Evolutionary conservation across 345 rosid species (phyloP), one percentile per base, ranked within the genome.

Genomic region (Eucalyptus curtisii): DNA sequence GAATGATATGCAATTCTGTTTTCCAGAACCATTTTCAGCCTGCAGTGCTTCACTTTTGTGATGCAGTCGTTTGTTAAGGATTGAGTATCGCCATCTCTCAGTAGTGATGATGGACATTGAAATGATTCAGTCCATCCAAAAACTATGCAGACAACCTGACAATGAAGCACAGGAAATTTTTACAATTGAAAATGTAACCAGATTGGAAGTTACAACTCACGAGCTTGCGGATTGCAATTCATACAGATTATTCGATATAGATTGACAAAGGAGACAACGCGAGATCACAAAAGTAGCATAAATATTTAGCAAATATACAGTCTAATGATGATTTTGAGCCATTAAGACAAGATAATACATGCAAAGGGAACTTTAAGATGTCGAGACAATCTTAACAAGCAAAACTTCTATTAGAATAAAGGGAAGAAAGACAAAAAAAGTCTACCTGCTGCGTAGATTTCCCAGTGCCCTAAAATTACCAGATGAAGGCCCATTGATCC

Each of bases 371-470:
- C 42, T 71, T 20, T 49, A 86, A 86, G 42, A 86, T 48, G 27
- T 52, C 15, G 44, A 49, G 59, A 53, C 55, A 49, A 49, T 48
- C 25, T 86, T 59, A 42, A 88, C 48, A 40, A 50, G 71, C 37
- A 44, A n/a, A 88, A 79, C 57, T 49, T 81, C 71, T 22, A 44
- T 30, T 37, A 37, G 86, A 15, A 88, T 37, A 30, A 55, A 14
- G 50, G 13, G 52, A 86, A 44, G 44, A 50, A 42, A 86, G 76
- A 81, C 33, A 48, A 49, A 57, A 50, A 76, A 81, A 24, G 89
- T 87, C 90, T 91, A 94, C 95, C 95, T 92, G 90, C 91, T 87
- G 90, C 90, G 81, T 81, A 90, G 86, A 87, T 89, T 92, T 90
- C 59, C 90, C n/a, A 85, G 61, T 87, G 90, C 88, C 68, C 86